A percentile compares a stretch with the other conserved stretches of the same genome.
Evolutionary conservation across 1,284 basidiomycete species (phyloP).

Genomic region (Irpex lacteus): DNA sequence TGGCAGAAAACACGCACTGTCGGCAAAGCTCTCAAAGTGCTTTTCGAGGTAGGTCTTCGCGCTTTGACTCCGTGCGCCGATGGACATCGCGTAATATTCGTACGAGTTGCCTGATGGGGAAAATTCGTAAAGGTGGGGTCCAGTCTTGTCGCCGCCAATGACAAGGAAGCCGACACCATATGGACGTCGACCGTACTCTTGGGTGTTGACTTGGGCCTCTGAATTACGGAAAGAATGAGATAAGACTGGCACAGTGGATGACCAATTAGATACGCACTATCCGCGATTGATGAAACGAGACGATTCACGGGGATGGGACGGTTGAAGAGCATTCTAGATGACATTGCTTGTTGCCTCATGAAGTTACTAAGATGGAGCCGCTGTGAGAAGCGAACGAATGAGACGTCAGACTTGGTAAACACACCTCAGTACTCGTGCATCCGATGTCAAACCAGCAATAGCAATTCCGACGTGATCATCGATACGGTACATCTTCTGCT

Average conservation of each 20-base stretch:
- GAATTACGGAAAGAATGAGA: conserved; percentile 10
- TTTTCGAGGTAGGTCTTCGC: conserved; percentile 99
- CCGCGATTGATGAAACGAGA: conserved; percentile 91
- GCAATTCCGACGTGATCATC: conserved; percentile 99
- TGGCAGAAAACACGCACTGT: conserved; percentile 53
- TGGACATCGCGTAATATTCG: conserved; percentile 98
- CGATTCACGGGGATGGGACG: conserved; percentile 93
- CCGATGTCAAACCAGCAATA: conserved; percentile 96
- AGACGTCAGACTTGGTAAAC: conserved; percentile 12
- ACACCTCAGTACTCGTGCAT: conserved; percentile 95
- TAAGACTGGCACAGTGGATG: background rate
- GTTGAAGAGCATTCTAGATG: conserved; percentile 92
- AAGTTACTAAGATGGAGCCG: conserved; percentile 70
- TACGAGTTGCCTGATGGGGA: conserved; percentile 96
- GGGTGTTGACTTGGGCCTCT: conserved; percentile 99
- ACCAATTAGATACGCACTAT: conserved; percentile 62
- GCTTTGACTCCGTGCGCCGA: conserved; percentile 95
- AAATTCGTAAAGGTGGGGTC: conserved; percentile 98
- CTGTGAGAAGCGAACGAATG: conserved; percentile 7
- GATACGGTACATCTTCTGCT: conserved; percentile 99
- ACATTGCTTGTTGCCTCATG: conserved; percentile 99
- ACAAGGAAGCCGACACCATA: conserved; percentile 99
- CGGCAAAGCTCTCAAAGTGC: conserved; percentile 84
- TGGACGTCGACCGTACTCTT: conserved; percentile 95
- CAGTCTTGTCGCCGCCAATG: conserved; percentile 91